Evolutionary conservation across 805 yeast genomes (phyloP).

Genomic region (Ogataea salicorniae): DNA sequence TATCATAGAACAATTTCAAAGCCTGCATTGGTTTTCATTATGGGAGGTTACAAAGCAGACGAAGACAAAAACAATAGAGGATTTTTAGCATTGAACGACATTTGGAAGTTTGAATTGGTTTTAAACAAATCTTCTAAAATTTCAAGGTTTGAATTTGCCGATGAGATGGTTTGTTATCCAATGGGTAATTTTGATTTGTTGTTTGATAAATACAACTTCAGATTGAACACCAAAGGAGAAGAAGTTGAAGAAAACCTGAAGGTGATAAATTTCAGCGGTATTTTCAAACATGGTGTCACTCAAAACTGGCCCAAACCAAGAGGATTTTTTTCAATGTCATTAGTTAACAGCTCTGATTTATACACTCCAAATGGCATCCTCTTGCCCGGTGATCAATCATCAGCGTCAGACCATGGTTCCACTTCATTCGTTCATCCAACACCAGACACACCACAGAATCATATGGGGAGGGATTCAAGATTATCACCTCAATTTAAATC

Average conservation of each 20-base stretch:
- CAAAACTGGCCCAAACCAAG: constrained; percentile 29
- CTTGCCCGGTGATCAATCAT: not conserved
- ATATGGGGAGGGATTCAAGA: not conserved
- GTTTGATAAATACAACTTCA: constrained; percentile 15
- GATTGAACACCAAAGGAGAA: constrained; percentile 15
- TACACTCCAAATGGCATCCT: constrained; percentile 2
- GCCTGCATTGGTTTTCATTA: constrained; percentile 35
- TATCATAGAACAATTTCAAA: not conserved
- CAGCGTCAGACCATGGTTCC: not conserved
- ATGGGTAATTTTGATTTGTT: constrained; percentile 25
- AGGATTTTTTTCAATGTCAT: constrained; percentile 22
- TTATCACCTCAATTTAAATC: constrained; percentile 1
- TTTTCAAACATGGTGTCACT: constrained; percentile 17
- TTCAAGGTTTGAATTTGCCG: constrained; percentile 27
- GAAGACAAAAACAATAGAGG: constrained; percentile 23
- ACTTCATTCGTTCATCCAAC: not conserved
- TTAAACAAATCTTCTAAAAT: constrained; percentile 25
- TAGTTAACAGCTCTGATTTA: constrained; percentile 16
- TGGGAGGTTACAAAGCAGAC: constrained; percentile 44
- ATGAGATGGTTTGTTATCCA: constrained; percentile 28
- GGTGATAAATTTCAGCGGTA: constrained; percentile 18
- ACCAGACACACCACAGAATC: not conserved
- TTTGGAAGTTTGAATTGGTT: constrained; percentile 31
- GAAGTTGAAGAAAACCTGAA: constrained; percentile 4
- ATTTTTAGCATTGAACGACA: constrained; percentile 30